These are phyloP conservation scores for Microbotryum silenes-acaulis DNA, from an alignment of 1,284 basidiomycete species.

Conservation along the genomic window DNA sequence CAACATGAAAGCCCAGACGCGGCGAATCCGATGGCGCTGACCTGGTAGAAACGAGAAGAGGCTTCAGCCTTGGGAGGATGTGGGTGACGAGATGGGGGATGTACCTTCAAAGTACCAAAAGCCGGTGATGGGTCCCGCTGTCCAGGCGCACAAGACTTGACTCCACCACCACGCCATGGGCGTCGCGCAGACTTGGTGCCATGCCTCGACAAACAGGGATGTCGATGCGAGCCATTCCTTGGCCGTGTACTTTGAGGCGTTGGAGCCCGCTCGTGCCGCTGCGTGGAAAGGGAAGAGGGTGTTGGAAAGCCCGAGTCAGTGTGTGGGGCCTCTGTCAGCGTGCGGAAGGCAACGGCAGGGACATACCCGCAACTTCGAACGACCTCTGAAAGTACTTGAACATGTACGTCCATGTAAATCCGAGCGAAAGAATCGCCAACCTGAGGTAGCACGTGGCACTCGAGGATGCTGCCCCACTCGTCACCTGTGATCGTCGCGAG, in stretches of 20 bases:
- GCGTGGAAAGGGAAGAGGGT: conserved; percentile 6
- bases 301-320: not conserved
- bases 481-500: no score
- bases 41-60: conserved; percentile 38
- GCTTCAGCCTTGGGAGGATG: not conserved
- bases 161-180: conserved; percentile 64
- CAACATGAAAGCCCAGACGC: conserved; percentile 63
- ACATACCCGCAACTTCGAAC: conserved; percentile 29
- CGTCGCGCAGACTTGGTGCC: conserved; percentile 48
- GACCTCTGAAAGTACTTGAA: conserved; percentile 35
- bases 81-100: conserved; percentile 19
- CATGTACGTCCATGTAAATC: conserved; percentile 36
- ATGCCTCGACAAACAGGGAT: conserved; percentile 58
- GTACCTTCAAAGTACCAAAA: conserved; percentile 54
- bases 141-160: conserved; percentile 61
- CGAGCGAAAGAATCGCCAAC: conserved; percentile 19
- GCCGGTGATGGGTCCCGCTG: conserved; percentile 56
- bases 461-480: conserved; percentile 2
- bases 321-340: conserved; percentile 9
- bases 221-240: conserved; percentile 56
- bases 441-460: conserved; percentile 13
- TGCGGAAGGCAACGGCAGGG: conserved; percentile 15
- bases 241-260: conserved; percentile 30
- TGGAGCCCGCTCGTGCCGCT: conserved; percentile 41
- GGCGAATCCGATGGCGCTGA: conserved; percentile 47